These are phyloP conservation scores for Calonectria henricotiae DNA, from an alignment of 2,329 filamentous ascomycete species.

Conservation along the genomic window DNA sequence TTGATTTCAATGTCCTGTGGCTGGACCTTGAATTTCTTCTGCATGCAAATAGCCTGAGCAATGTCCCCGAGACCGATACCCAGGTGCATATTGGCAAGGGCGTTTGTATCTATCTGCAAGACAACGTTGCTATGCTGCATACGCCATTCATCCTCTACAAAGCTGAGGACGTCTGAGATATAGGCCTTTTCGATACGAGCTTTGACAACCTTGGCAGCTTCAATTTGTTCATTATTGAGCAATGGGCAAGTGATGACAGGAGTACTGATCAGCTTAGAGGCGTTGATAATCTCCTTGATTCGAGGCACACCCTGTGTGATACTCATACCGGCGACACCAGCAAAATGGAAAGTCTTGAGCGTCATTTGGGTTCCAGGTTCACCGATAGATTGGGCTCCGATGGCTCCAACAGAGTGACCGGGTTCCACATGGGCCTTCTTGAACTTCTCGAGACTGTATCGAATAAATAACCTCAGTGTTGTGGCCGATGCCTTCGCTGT, in stretches of 20 bases:
- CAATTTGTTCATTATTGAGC: slow-evolving; percentile 81
- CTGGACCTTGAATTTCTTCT: slow-evolving; percentile 87
- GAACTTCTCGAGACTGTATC: slow-evolving; percentile 90
- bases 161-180: slow-evolving; percentile 84
- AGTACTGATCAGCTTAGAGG: slow-evolving; percentile 93
- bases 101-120: slow-evolving; percentile 85
- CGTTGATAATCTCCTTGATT: slow-evolving; percentile 99
- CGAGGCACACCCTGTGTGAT: slow-evolving; percentile 99
- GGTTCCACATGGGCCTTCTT: slow-evolving; percentile 93
- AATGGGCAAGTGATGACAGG: slow-evolving; percentile 93
- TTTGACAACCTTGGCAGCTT: slow-evolving; percentile 91
- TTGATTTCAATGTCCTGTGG: slow-evolving; percentile 75
- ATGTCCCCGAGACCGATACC: slow-evolving; percentile 85
- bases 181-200: slow-evolving; percentile 96
- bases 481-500: slow-evolving; percentile 87
- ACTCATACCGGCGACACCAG: slow-evolving; percentile 99
- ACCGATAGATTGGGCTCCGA: slow-evolving; percentile 97
- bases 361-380: slow-evolving; percentile 99
- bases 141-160: slow-evolving; percentile 92
- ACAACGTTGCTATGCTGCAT: slow-evolving; percentile 82
- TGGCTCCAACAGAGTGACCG: slow-evolving; percentile 94
- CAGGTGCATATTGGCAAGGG: slow-evolving; percentile 85
- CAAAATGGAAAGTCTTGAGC: slow-evolving; percentile 99
- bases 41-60: slow-evolving; percentile 80
- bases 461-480: slow-evolving; percentile 84